Evolutionary conservation across 148 eudicot species (phyloP).

Genomic region (Amaranthus palmeri): DNA sequence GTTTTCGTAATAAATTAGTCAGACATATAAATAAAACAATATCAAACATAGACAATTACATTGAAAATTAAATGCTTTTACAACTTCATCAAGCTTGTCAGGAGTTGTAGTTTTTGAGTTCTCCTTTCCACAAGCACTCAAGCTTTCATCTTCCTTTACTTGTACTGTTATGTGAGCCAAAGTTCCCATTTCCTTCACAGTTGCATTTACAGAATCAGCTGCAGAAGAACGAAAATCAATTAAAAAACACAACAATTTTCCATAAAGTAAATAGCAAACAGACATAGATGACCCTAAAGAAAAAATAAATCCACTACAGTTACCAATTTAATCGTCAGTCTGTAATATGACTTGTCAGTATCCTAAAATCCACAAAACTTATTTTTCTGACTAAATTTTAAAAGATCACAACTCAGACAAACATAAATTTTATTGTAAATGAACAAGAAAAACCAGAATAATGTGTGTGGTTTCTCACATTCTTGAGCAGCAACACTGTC

Average conservation of each 20-base stretch:
- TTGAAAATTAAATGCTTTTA: neutral
- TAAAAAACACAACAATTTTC: neutral
- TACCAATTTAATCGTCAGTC: too few species aligned
- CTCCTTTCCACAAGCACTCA: neutral
- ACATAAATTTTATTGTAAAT: neutral
- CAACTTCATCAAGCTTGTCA: neutral
- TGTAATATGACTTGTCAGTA: too few species aligned
- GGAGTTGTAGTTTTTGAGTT: neutral
- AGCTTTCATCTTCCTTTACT: neutral
- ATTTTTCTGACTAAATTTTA: too few species aligned
- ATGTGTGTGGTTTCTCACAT: conserved; percentile 2
- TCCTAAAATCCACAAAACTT: too few species aligned
- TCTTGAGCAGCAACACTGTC: conserved; percentile 3
- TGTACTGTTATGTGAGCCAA: neutral
- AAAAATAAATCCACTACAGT: too few species aligned
- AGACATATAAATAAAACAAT: neutral
- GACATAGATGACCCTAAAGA: neutral
- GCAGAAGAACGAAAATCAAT: neutral
- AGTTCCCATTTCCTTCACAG: neutral
- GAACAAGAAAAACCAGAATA: neutral
- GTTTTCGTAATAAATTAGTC: too few species aligned
- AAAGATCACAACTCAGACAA: neutral
- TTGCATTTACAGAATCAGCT: neutral
- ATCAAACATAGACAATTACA: neutral
- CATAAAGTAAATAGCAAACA: neutral